Evolutionary conservation across 805 yeast genomes (phyloP).

Genomic region (Metschnikowia koreensis): DNA sequence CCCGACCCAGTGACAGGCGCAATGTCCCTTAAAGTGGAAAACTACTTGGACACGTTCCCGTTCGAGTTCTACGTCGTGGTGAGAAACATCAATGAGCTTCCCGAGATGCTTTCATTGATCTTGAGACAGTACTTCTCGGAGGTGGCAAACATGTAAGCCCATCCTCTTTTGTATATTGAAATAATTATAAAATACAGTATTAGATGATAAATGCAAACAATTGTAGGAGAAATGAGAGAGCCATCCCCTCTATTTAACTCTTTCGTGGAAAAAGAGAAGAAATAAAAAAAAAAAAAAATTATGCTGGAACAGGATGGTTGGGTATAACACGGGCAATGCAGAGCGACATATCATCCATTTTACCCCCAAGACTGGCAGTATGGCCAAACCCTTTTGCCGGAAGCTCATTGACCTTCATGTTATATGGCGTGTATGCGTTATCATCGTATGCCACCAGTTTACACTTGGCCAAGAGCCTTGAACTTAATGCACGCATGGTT

Average conservation of each 20-base stretch:
- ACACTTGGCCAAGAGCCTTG: conserved; percentile 40
- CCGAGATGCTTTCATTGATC: conserved; percentile 85
- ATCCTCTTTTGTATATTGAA: neutral
- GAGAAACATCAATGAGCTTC: conserved; percentile 81
- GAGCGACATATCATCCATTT: conserved; percentile 53
- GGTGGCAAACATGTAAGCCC: conserved; percentile 26
- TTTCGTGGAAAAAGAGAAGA: neutral
- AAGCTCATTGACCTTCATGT: conserved; percentile 47
- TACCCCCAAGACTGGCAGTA: conserved; percentile 47
- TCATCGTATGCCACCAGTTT: conserved; percentile 53
- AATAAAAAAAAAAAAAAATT: neutral
- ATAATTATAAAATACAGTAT: too few species aligned
- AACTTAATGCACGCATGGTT: conserved; percentile 40
- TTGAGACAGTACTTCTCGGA: conserved; percentile 90
- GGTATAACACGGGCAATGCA: conserved; percentile 46
- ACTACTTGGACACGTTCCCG: conserved; percentile 91
- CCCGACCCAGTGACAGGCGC: conserved; percentile 63
- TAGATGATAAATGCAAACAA: too few species aligned
- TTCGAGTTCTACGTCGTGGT: conserved; percentile 96
- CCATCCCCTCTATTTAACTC: too few species aligned
- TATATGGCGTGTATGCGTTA: conserved; percentile 52
- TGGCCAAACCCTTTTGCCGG: conserved; percentile 31
- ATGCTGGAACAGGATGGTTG: neutral
- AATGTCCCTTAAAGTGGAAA: conserved; percentile 70
- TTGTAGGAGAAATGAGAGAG: too few species aligned